phyloP scores from a whole-genome alignment of 2,329 filamentous ascomycete genomes.

The Fusarium vanettenii region DNA sequence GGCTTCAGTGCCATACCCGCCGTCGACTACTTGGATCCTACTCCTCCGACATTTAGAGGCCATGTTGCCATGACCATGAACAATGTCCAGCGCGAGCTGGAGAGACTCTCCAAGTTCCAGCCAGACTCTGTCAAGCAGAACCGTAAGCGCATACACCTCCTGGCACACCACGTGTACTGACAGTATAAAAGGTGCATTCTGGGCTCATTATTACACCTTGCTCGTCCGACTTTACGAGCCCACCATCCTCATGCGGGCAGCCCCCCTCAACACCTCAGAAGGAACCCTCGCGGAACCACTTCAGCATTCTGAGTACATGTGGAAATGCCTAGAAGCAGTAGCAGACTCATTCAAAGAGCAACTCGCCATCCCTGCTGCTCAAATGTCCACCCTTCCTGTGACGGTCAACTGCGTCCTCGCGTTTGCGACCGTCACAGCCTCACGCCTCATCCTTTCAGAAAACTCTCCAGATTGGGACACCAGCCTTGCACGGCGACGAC shows the following conservation, averaged over 20 bases:
- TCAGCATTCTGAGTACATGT: constrained; percentile 50
- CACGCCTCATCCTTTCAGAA: constrained; percentile 51
- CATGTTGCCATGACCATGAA: constrained; percentile 50
- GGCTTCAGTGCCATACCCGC: constrained; percentile 38
- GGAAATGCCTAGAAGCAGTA: constrained; percentile 49
- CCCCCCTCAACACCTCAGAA: constrained; percentile 22
- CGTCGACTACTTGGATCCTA: constrained; percentile 40
- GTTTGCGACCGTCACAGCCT: constrained; percentile 50
- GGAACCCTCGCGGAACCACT: constrained; percentile 32
- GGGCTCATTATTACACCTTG: constrained; percentile 48
- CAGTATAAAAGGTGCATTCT: constrained; percentile 46
- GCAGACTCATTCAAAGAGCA: constrained; percentile 44
- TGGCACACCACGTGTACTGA: background rate
- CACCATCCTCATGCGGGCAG: constrained; percentile 45
- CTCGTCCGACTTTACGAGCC: constrained; percentile 54
- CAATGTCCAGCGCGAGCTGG: constrained; percentile 48
- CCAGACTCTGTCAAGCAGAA: constrained; percentile 33
- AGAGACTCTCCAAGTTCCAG: constrained; percentile 39
- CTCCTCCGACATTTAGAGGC: constrained; percentile 33
- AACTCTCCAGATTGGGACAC: constrained; percentile 52
- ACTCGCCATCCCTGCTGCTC: constrained; percentile 38
- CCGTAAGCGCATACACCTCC: constrained; percentile 11
- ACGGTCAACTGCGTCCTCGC: constrained; percentile 44
- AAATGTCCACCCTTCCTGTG: constrained; percentile 47
- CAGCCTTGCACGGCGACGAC: constrained; percentile 44